phyloP scores from a whole-genome alignment of 345 rosid species.

The Syzygium jambos region DNA sequence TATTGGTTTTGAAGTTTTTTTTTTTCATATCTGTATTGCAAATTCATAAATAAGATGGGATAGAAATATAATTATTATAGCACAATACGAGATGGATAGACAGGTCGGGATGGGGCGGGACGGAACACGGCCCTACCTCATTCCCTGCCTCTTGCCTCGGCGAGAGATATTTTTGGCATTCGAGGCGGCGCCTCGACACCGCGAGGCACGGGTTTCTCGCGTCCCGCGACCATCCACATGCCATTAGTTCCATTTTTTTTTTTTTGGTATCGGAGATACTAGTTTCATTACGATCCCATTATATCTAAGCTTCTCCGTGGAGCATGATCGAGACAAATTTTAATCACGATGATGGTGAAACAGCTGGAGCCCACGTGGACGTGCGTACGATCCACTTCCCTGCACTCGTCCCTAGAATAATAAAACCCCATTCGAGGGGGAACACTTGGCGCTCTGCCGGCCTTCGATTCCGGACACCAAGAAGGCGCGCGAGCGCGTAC shows the following conservation, averaged over 20 bases:
- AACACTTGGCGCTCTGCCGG: background rate
- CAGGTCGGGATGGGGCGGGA: no score
- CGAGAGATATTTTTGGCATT: rapidly evolving
- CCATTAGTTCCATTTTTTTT: background rate
- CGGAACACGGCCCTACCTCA: rapidly evolving
- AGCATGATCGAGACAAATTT: rapidly evolving
- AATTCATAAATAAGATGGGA: no score
- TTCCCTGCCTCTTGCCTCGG: background rate
- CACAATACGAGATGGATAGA: rapidly evolving
- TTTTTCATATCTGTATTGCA: background rate
- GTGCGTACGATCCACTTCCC: background rate
- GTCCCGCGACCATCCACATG: background rate
- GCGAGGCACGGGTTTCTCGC: rapidly evolving
- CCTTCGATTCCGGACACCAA: background rate
- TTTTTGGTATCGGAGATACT: no score
- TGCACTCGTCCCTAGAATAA: background rate
- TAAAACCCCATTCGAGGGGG: background rate
- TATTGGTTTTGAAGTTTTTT: background rate
- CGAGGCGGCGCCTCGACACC: rapidly evolving
- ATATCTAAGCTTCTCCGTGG: background rate
- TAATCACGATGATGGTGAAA: background rate
- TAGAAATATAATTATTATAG: background rate
- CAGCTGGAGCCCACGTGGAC: background rate
- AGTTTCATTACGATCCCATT: background rate
- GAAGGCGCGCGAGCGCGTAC: background rate